These are phyloP conservation scores for Casuarina glauca DNA, from an alignment of 306 rosid genomes.

Conservation along the genomic window DNA sequence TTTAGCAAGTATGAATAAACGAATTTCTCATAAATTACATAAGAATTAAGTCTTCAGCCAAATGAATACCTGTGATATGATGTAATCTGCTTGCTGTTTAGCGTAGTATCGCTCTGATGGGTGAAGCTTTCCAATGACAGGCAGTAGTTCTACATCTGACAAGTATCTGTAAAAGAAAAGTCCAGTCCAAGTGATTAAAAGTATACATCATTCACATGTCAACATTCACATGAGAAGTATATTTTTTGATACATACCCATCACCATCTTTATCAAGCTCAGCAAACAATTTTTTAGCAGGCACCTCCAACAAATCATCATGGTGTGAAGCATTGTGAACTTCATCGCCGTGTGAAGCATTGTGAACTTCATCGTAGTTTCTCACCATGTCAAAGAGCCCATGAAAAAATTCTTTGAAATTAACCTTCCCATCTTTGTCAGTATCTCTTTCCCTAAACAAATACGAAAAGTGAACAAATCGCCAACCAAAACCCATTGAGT, in stretches of 20 bases:
- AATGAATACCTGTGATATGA: slow-evolving; percentile 75
- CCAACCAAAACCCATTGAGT: not conserved
- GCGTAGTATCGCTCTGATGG: slow-evolving; percentile 96
- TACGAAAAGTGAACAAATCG: slow-evolving; percentile 28
- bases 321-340: slow-evolving; percentile 60
- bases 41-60: slow-evolving; percentile 2
- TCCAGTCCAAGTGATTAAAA: slow-evolving; percentile 26
- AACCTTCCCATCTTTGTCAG: slow-evolving; percentile 84
- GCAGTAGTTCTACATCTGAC: slow-evolving; percentile 73
- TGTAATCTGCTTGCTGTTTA: slow-evolving; percentile 89
- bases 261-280: slow-evolving; percentile 86
- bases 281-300: slow-evolving; percentile 80
- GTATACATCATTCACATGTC: slow-evolving; percentile 20
- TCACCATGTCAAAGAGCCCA: slow-evolving; percentile 95
- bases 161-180: slow-evolving; percentile 51
- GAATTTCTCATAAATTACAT: slow-evolving; percentile 6
- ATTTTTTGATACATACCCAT: slow-evolving; percentile 55
- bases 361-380: slow-evolving; percentile 79
- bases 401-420: slow-evolving; percentile 95
- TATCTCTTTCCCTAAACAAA: slow-evolving; percentile 75
- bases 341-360: slow-evolving; percentile 50
- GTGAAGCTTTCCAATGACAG: slow-evolving; percentile 88
- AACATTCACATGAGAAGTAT: slow-evolving; percentile 18
- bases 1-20: slow-evolving; percentile 15
- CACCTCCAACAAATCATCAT: slow-evolving; percentile 60